Base-by-base conservation (phyloP, 345 rosid genomes). In the Eucalyptus paniculata region DNA sequence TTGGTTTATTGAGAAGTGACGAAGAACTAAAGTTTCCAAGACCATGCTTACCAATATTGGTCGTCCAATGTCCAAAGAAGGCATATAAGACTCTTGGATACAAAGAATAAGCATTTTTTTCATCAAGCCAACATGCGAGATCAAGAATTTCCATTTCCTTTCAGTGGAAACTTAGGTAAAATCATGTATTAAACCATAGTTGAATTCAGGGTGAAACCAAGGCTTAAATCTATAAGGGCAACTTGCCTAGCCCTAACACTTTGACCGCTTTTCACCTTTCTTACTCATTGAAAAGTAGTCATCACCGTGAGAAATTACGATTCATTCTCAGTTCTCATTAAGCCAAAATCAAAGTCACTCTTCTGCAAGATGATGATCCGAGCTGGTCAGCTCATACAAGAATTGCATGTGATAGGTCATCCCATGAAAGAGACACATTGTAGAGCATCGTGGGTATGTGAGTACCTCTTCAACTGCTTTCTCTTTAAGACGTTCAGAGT, bases 401-500 rank as follows among this genome's bases (percentile, higher is more conserved):
- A 49, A 40, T 77, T 77, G 85, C 85, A 77, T 77, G 44, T 42
- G 30, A 50, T 72, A 53, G 44, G 44, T 80, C 60, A 40, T 50
- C 89, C 30, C 21, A 44, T 2, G 2, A 50, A 32, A 53, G 26
- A 42, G 60, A 49, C 19, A 40, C 65, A 72, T 16, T 83, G n/a
- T 40, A 28, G 24, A 89, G 80, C 83, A 51, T 18, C 9, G 4
- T 44, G 81, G 42, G 85, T 45, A 53, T 54, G 40, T 50, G 11
- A 65, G 49, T 81, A 93, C 95, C 95, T 93, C 94, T 90, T 93
- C 95, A 89, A 93, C 94, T 42, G 94, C 95, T 88, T 87, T 92
- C 92, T 93, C 94, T 87, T 89, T 93, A 86, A 87, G 90, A 58
- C 93, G 92, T 69, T 93, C 93, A 30, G 93, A 93, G 58, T 88